A percentile compares a stretch with the other conserved stretches of the same genome.
Evolutionary conservation across 805 yeast species (phyloP).

Genomic region (Yamadazyma ubonensis): DNA sequence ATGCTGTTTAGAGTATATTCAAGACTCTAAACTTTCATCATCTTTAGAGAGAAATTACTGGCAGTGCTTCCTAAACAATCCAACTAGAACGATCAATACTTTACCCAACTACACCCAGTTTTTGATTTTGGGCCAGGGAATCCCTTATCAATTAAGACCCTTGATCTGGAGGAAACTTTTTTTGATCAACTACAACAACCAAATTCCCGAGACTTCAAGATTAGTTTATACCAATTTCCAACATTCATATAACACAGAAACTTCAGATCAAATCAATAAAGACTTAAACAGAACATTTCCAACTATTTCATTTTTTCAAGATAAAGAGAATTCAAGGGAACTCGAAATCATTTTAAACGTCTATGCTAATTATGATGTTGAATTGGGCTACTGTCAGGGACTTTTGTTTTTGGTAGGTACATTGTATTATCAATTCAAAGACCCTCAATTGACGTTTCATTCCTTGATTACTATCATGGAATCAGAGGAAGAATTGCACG

Average conservation of each 20-base stretch:
- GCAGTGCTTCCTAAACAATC: constrained; percentile 44
- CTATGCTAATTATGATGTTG: constrained; percentile 60
- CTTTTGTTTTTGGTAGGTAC: constrained; percentile 62
- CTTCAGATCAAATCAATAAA: constrained; percentile 48
- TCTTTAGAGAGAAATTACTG: constrained; percentile 41
- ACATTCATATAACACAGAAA: constrained; percentile 39
- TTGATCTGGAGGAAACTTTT: constrained; percentile 45
- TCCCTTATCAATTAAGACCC: constrained; percentile 44
- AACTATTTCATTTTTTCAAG: constrained; percentile 46
- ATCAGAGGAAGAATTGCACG: constrained; percentile 49
- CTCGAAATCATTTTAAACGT: constrained; percentile 59
- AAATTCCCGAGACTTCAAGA: constrained; percentile 34
- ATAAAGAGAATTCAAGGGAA: constrained; percentile 40
- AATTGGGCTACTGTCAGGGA: constrained; percentile 71
- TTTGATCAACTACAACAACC: constrained; percentile 26
- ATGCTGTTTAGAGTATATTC: constrained; percentile 28
- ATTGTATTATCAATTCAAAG: constrained; percentile 41
- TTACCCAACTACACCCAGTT: constrained; percentile 49
- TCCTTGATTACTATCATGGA: constrained; percentile 59
- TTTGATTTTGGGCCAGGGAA: constrained; percentile 42
- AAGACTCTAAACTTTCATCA: constrained; percentile 18
- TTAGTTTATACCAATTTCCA: constrained; percentile 40
- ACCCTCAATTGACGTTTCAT: constrained; percentile 45
- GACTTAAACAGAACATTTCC: constrained; percentile 65
- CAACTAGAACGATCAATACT: constrained; percentile 43